phyloP scores from a whole-genome alignment of 805 yeast genomes.

The Suhomyces sp. region DNA sequence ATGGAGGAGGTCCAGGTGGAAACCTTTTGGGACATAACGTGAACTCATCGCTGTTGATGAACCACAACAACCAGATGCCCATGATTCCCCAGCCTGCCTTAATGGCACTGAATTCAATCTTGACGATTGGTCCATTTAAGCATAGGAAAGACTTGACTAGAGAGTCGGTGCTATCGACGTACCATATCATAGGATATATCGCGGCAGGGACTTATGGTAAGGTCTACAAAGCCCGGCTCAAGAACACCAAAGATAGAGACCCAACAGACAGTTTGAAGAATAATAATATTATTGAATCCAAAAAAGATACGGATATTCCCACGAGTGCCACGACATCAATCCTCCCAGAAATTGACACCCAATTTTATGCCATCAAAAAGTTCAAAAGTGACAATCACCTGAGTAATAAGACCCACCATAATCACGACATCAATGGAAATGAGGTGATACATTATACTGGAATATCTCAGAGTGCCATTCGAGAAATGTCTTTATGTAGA shows the following conservation, averaged over 20 bases:
- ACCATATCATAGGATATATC: slow-evolving; percentile 88
- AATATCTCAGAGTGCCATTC: slow-evolving; percentile 89
- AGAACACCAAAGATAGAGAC: slow-evolving; percentile 18
- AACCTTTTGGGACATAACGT: no score
- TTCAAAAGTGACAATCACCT: slow-evolving; percentile 76
- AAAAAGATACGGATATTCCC: no score
- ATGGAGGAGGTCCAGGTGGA: neutral
- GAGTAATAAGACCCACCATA: slow-evolving; percentile 30
- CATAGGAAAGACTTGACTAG: slow-evolving; percentile 61
- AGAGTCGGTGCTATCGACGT: slow-evolving; percentile 75
- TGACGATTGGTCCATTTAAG: slow-evolving; percentile 44
- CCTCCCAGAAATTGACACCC: slow-evolving; percentile 9
- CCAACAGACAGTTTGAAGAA: slow-evolving; percentile 2
- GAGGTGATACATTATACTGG: slow-evolving; percentile 90
- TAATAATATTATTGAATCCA: no score
- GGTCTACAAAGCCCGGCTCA: slow-evolving; percentile 81
- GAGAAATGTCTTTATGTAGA: slow-evolving; percentile 94
- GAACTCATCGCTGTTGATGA: slow-evolving; percentile 1
- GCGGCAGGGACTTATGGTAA: slow-evolving; percentile 99
- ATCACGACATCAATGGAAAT: slow-evolving; percentile 62
- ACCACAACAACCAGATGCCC: slow-evolving; percentile 10
- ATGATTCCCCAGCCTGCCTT: slow-evolving; percentile 23
- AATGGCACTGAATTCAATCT: slow-evolving; percentile 41
- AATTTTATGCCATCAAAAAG: slow-evolving; percentile 84
- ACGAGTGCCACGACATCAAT: slow-evolving; percentile 2